phyloP scores from a whole-genome alignment of 331 rosid genomes.

The Pyrus hybrid region DNA sequence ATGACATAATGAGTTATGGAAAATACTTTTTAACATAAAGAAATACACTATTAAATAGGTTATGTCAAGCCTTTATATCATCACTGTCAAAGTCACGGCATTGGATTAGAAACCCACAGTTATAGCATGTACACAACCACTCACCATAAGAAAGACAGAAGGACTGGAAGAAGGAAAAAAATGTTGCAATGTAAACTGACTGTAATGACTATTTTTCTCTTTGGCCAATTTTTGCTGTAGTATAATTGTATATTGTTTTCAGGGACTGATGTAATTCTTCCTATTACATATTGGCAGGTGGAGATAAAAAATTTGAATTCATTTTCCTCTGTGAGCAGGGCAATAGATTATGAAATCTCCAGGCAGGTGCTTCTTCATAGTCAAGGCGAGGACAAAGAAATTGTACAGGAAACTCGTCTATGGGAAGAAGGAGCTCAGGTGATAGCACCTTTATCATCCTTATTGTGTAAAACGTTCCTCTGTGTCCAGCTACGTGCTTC shows the following conservation, averaged over 20 bases:
- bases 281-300: conserved; percentile 50
- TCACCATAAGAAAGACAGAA: not conserved
- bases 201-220: not conserved
- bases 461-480: conserved; percentile 4
- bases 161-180: not conserved
- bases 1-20: not conserved
- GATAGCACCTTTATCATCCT: conserved; percentile 15
- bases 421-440: conserved; percentile 97
- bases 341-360: conserved; percentile 86
- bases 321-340: conserved; percentile 70
- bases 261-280: conserved; percentile 9
- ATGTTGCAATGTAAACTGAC: not conserved
- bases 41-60: not conserved
- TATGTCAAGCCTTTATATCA: not conserved
- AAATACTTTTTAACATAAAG: not conserved
- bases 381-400: conserved; percentile 67
- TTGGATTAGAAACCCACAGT: not conserved
- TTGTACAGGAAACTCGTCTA: conserved; percentile 81
- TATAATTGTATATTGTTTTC: not conserved
- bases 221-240: not conserved
- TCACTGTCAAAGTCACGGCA: not conserved
- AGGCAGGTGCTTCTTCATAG: conserved; percentile 72
- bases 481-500: conserved; percentile 16
- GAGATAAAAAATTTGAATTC: conserved; percentile 89
- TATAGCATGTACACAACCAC: no score